phyloP scores from a whole-genome alignment of 345 rosid species.

The Acer negundo region DNA sequence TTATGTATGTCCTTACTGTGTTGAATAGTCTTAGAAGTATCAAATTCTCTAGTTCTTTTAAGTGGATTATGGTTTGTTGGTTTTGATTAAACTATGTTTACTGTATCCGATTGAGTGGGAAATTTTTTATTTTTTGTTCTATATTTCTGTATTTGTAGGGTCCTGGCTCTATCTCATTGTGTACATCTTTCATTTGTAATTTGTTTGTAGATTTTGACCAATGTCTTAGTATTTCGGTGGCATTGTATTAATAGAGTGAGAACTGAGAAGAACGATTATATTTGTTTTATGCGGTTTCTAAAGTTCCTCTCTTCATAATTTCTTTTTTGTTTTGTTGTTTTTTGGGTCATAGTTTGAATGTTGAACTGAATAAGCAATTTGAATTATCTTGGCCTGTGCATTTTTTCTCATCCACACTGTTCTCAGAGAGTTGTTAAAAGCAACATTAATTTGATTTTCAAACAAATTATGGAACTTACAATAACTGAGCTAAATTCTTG shows the following conservation, averaged over 20 bases:
- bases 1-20: not conserved
- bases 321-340: not conserved
- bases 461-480: not conserved
- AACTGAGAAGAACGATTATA: not conserved
- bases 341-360: not conserved
- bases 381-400: not conserved
- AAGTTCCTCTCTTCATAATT: not conserved
- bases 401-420: no score
- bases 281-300: not conserved
- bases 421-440: not conserved
- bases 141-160: not conserved
- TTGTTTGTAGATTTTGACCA: not conserved
- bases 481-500: not conserved
- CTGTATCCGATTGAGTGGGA: not conserved
- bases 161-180: not conserved
- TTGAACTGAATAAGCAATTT: not conserved
- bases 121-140: not conserved
- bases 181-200: not conserved
- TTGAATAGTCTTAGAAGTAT: not conserved
- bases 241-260: not conserved
- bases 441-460: not conserved
- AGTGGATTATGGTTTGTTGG: not conserved
- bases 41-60: not conserved
- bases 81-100: not conserved
- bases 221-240: not conserved